Evolutionary conservation across 2,329 filamentous ascomycete genomes (phyloP).

Genomic region (Mycosphaerelloides madeirae): DNA sequence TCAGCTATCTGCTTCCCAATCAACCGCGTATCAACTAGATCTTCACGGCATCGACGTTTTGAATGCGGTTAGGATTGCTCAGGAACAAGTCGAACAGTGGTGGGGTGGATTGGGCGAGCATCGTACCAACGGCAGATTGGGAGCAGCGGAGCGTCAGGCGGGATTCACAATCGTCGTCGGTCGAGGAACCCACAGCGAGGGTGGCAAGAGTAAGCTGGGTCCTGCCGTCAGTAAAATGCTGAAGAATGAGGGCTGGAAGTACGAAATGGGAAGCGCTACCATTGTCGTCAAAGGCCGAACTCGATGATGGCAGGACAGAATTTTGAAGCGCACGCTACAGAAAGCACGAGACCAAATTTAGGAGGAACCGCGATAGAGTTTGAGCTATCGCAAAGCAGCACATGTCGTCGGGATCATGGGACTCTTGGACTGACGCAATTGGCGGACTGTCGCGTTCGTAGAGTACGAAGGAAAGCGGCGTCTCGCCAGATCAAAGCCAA

Average conservation of each 20-base stretch:
- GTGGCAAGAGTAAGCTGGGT: conserved; percentile 70
- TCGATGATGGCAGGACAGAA: too few relatives aligned
- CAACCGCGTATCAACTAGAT: conserved; percentile 57
- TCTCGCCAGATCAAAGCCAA: too few relatives aligned
- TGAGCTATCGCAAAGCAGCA: too few relatives aligned
- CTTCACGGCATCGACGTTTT: conserved; percentile 78
- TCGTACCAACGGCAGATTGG: conserved; percentile 46
- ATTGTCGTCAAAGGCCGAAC: conserved; percentile 61
- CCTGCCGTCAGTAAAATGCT: conserved; percentile 75
- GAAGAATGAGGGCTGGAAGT: conserved; percentile 74
- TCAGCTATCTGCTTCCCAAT: conserved; percentile 63
- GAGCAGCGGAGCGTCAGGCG: conserved; percentile 42
- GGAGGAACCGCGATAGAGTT: too few relatives aligned
- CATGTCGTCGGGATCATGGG: too few relatives aligned
- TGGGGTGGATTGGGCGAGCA: conserved; percentile 69
- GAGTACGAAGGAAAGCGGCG: too few relatives aligned
- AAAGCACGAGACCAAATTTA: too few relatives aligned
- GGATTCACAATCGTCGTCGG: conserved; percentile 77
- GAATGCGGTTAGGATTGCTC: conserved; percentile 75
- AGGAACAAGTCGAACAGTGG: conserved; percentile 64
- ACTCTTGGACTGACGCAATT: too few relatives aligned
- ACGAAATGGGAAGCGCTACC: conserved; percentile 66
- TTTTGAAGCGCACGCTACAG: too few relatives aligned
- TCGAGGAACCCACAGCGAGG: conserved; percentile 69
- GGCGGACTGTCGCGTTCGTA: too few relatives aligned